A percentile compares a stretch with the other conserved stretches of the same genome.
Evolutionary conservation across 176 grass and related monocot genomes (phyloP).

Genomic region (maize (Zea mays)): Zm-B73-REFERENCE-NAM-5.0 NC_050101.1:154269501-154270000

Average conservation of each 20-base stretch:
- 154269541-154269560: no score
- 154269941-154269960: not conserved
- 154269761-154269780: not conserved
- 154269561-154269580: no score
- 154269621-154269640: no score
- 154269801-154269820: not conserved
- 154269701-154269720: not conserved
- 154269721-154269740: not conserved
- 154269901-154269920: not conserved
- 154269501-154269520: not conserved
- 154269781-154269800: not conserved
- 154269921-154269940: slow-evolving; percentile 11
- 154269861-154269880: not conserved
- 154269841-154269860: not conserved
- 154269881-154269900: not conserved
- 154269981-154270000: slow-evolving; percentile 14
- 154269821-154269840: not conserved
- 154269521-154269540: not conserved
- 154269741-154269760: not conserved
- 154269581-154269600: no score
- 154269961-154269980: not conserved
- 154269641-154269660: no score
- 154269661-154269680: no score
- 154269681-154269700: not conserved
- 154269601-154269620: no score